phyloP scores from a whole-genome alignment of 495 filamentous ascomycete genomes.

The Sordaria brevicollis region DNA sequence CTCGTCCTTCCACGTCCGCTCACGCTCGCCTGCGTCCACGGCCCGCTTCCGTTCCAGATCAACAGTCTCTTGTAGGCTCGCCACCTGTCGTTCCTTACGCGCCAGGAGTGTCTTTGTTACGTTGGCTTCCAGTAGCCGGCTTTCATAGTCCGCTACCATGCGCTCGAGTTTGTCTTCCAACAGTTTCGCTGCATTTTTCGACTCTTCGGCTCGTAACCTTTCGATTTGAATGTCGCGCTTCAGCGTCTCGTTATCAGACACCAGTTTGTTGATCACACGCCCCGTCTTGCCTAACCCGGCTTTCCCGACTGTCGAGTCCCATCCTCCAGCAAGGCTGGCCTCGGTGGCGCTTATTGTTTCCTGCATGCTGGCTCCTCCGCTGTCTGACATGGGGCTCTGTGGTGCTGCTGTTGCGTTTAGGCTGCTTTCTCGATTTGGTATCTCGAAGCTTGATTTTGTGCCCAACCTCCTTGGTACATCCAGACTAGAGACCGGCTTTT shows the following conservation, averaged over 20 bases:
- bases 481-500: constrained; percentile 1
- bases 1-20: constrained; percentile 51
- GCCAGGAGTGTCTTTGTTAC: constrained; percentile 59
- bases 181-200: constrained; percentile 58
- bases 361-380: constrained; percentile 3
- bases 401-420: constrained; percentile 9
- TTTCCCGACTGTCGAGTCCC: constrained; percentile 69
- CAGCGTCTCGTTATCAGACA: constrained; percentile 78
- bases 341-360: constrained; percentile 9
- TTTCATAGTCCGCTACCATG: constrained; percentile 55
- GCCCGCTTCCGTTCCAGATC: constrained; percentile 57
- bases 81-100: constrained; percentile 71
- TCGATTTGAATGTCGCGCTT: constrained; percentile 72
- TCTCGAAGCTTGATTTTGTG: constrained; percentile 13
- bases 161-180: constrained; percentile 64
- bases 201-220: constrained; percentile 60
- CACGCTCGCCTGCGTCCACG: constrained; percentile 45
- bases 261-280: constrained; percentile 82
- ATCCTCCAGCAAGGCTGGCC: constrained; percentile 25
- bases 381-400: not conserved
- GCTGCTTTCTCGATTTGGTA: constrained; percentile 19
- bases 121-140: constrained; percentile 58
- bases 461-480: constrained; percentile 3
- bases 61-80: constrained; percentile 56
- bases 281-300: constrained; percentile 81